These are phyloP conservation scores for Deinandra increscens DNA, from an alignment of 129 eudicot species.

Conservation along the genomic window DNA sequence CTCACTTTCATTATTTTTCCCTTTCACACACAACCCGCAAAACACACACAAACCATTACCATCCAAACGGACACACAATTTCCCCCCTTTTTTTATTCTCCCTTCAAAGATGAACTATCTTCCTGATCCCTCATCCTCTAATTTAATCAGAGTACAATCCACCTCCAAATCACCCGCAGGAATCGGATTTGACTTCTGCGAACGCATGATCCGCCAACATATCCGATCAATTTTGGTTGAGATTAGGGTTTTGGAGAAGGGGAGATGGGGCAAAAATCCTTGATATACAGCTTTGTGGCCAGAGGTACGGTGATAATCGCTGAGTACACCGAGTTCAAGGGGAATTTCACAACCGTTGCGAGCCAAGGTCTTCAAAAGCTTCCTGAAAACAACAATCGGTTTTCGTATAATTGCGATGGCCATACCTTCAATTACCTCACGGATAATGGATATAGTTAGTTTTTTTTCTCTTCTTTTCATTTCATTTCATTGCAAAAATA, in stretches of 20 bases:
- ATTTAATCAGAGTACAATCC: too few species aligned
- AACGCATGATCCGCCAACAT: too few species aligned
- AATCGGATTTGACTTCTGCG: not conserved
- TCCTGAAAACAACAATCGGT: slow-evolving; percentile 18
- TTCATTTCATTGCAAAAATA: too few species aligned
- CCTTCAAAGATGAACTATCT: too few species aligned
- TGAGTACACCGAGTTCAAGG: slow-evolving; percentile 15
- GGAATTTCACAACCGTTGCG: slow-evolving; percentile 25
- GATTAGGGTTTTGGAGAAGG: not conserved
- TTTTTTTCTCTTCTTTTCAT: not conserved
- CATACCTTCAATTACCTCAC: slow-evolving; percentile 27
- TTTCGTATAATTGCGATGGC: slow-evolving; percentile 24
- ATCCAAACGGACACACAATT: too few species aligned
- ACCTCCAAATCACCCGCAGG: not conserved
- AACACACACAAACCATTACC: slow-evolving; percentile 1
- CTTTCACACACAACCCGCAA: slow-evolving; percentile 1
- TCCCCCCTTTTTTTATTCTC: too few species aligned
- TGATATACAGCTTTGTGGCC: slow-evolving; percentile 9
- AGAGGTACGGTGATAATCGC: slow-evolving; percentile 15
- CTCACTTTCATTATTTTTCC: not conserved
- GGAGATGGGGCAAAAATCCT: slow-evolving; percentile 8
- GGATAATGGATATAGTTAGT: slow-evolving; percentile 28
- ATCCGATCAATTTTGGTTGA: not conserved
- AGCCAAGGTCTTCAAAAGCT: slow-evolving; percentile 30
- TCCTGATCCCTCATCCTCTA: too few species aligned